Evolutionary conservation across 2,329 filamentous ascomycete species (phyloP), one percentile per base, ranked within the genome.

Genomic region (Phyllosticta citriasiana): DNA sequence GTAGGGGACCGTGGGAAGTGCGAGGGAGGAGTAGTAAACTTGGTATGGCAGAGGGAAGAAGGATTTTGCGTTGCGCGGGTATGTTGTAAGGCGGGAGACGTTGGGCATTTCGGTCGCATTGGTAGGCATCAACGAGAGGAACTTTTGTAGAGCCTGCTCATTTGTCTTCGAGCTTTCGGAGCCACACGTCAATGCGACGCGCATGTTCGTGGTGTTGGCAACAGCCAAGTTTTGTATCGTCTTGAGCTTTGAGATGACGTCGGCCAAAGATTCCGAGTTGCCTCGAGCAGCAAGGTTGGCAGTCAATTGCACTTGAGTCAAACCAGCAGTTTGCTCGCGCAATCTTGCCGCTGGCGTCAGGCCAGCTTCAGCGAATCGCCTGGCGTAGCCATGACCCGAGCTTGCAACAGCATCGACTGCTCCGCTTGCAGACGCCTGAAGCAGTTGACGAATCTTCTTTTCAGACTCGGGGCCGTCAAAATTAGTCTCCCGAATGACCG

Each of bases 41-140:
- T 99, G 94, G 75, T 96, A 99, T 0, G 94, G 94, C 19, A 99
- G 81, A 25, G 93, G 88, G 76, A 96, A 97, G 76, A 97, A 95
- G 0, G 91, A 87, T 72, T 91, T 94, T 65, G 73, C 70, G 59
- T 78, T 76, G 9, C 70, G 73, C 2, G 73, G 73, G 58, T 74
- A 75, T n/a, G 57, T n/a, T 59, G n/a, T 65, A 30, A 57, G 33
- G 35, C 55, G 60, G 57, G 55, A 70, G 62, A 67, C 16, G 60
- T 69, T 50, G 27, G 68, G 57, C 69, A 66, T 24, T 68, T 73
- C 56, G 70, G 70, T 57, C 65, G 70, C 51, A 61, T 67, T 63
- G 63, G 65, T 14, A 14, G 87, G 84, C n/a, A 88, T 76, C 5
- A 76, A 80, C 51, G 77, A 73, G 63, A 96, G 77, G 76, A 97